Evolutionary conservation across 2,329 filamentous ascomycete genomes (phyloP).

Genomic region (Aspergillus calidoustus): DNA sequence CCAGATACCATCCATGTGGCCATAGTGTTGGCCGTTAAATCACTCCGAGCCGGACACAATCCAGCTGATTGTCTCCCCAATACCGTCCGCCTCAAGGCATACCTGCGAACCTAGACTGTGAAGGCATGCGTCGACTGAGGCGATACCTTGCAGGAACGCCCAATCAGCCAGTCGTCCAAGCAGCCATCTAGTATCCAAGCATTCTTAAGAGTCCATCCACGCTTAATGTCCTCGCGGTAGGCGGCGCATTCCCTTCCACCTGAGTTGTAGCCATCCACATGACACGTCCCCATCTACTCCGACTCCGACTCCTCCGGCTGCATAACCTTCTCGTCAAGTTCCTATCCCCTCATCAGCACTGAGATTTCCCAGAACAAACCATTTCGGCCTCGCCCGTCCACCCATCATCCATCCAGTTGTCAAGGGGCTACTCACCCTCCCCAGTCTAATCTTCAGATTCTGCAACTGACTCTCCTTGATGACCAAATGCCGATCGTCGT

Average conservation of each 20-base stretch:
- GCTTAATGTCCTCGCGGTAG: not conserved
- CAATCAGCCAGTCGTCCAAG: not conserved
- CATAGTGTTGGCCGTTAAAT: not conserved
- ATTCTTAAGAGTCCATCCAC: not conserved
- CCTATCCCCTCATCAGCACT: conserved; percentile 34
- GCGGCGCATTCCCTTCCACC: not conserved
- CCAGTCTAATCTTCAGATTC: conserved; percentile 47
- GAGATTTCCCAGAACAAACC: not conserved
- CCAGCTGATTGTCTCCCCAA: not conserved
- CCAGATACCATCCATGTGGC: not conserved
- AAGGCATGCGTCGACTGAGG: not conserved
- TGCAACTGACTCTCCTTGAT: conserved; percentile 53
- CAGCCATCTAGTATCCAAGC: not conserved
- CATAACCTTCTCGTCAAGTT: conserved; percentile 53
- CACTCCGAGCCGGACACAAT: not conserved
- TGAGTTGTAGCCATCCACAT: not conserved
- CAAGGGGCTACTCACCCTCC: conserved; percentile 36
- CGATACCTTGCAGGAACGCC: not conserved
- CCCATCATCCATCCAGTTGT: not conserved
- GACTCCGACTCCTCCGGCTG: conserved; percentile 53
- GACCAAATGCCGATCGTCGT: conserved; percentile 51
- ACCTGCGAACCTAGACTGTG: too few species aligned
- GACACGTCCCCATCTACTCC: conserved; percentile 32
- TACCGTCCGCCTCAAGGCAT: not conserved
- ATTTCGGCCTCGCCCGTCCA: not conserved